Evolutionary conservation across 768 basidiomycete species (phyloP).

Genomic region (Suillus tomentosus): DNA sequence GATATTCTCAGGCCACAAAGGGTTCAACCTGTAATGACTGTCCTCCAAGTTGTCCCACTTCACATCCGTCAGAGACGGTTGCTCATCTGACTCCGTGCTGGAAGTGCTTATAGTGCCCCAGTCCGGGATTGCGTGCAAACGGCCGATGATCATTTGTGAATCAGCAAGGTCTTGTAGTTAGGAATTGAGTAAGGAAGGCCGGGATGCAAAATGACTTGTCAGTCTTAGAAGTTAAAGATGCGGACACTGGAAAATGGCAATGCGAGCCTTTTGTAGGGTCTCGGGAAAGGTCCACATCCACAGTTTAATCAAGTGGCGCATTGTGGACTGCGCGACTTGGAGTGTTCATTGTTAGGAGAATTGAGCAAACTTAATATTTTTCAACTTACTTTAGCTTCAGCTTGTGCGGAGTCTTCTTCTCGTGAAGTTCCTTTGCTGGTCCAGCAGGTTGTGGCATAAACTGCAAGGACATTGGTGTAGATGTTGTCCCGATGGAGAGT

Average conservation of each 20-base stretch:
- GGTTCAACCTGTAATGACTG: slow-evolving; percentile 14
- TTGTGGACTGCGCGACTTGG: slow-evolving; percentile 20
- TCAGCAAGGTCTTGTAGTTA: background rate
- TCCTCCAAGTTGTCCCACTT: slow-evolving; percentile 21
- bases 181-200: background rate
- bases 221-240: background rate
- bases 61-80: slow-evolving; percentile 21
- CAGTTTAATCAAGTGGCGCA: background rate
- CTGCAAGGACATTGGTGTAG: background rate
- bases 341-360: background rate
- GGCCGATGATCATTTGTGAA: background rate
- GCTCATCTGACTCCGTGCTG: background rate
- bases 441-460: background rate
- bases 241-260: background rate
- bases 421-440: background rate
- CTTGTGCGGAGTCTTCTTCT: background rate
- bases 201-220: too few relatives aligned
- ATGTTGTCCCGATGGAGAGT: background rate
- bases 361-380: background rate
- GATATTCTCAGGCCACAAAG: slow-evolving; percentile 4
- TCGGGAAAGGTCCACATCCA: background rate
- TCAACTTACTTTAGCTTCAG: background rate
- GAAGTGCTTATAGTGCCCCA: background rate
- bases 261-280: background rate
- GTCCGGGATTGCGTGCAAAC: background rate